Evolutionary conservation across 371 early-diverging fungal genomes (phyloP), one percentile per base, ranked within the genome.

Genomic region (Rhizopus microsporus): DNA sequence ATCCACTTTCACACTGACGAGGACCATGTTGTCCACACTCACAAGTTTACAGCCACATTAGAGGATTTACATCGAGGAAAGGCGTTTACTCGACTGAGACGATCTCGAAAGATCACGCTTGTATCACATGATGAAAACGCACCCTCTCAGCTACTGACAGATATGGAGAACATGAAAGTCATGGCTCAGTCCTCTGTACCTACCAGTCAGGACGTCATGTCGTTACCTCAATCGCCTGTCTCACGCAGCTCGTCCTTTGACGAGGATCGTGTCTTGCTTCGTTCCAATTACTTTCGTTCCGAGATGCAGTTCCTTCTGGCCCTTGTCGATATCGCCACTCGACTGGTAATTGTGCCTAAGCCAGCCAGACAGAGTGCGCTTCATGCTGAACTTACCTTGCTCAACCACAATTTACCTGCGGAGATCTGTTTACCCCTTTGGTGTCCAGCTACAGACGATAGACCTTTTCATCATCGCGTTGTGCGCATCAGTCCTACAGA

Each of bases 341-440:
- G 95, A 17, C 78, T 99, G 16, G 87, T 88, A 32, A 78, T 83
- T 32, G 86, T 98, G 46, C 92, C 94, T 44, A 91, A 87, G 55
- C 75, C 78, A 29, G 84, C 93, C 4, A 79, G 98, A 51, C 51
- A 75, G 51, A 82, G 81, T 56, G 74, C 82, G 7, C 54, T 83
- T 8, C 79, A 90, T 58, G 97, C 95, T 10, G 99, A 99, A 71
- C 77, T 99, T 23, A 87, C 91, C 4, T 69, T 97, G 54, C 63
- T 99, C 32, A 98, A 99, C 65, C 91, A 95, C 57, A 92, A 93
- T 64, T 71, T 97, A 43, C 94, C 95, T n/a, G 92, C 93, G 0
- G 86, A 87, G 48, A 86, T 95, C 33, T 94, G 96, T 65, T 77
- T 98, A 23, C 95, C 98, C 3, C 72, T 96, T 34, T 92, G 92